Conservation (phyloP, 306 rosid species). For the Crotalaria pallida region DNA sequence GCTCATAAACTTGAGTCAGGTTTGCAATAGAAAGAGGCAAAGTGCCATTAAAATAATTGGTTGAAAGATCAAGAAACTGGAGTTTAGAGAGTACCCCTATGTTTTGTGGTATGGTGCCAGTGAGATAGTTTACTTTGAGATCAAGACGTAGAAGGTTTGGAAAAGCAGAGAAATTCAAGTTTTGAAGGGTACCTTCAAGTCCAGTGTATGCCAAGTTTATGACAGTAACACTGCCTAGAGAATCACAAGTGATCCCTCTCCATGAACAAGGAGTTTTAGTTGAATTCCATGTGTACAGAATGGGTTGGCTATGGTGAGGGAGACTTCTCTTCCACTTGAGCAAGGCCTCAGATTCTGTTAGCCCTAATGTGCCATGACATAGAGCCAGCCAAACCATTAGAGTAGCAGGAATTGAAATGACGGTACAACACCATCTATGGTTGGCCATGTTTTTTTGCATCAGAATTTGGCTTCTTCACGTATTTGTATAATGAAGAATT, state of each 20-base stretch:
- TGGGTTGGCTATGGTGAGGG: constrained; percentile 32
- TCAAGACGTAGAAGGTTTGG: constrained; percentile 52
- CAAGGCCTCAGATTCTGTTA: constrained; percentile 40
- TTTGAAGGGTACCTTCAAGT: constrained; percentile 42
- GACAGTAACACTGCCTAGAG: constrained; percentile 13
- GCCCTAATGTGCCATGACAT: not conserved
- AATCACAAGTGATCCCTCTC: constrained; percentile 47
- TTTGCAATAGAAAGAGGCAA: constrained; percentile 55
- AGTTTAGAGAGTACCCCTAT: constrained; percentile 49
- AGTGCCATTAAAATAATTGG: constrained; percentile 34
- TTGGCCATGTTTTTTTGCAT: not conserved
- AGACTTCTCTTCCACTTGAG: constrained; percentile 49
- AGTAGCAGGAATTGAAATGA: not conserved
- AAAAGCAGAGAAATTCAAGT: constrained; percentile 45
- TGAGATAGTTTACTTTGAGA: constrained; percentile 42
- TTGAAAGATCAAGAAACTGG: constrained; percentile 50
- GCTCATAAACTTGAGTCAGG: constrained; percentile 45
- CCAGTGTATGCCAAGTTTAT: constrained; percentile 42
- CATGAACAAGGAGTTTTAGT: constrained; percentile 43
- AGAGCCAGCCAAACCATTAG: constrained; percentile 4
- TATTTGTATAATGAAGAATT: no score
- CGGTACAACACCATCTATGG: not conserved
- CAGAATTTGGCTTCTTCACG: no score
- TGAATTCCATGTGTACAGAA: constrained; percentile 42
- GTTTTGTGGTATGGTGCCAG: constrained; percentile 39